Percentiles rank a stretch among this genome's conserved stretches.
Evolutionary conservation across 371 early-diverging fungal species (phyloP).

Genomic region (Fennellomyces sp.): DNA sequence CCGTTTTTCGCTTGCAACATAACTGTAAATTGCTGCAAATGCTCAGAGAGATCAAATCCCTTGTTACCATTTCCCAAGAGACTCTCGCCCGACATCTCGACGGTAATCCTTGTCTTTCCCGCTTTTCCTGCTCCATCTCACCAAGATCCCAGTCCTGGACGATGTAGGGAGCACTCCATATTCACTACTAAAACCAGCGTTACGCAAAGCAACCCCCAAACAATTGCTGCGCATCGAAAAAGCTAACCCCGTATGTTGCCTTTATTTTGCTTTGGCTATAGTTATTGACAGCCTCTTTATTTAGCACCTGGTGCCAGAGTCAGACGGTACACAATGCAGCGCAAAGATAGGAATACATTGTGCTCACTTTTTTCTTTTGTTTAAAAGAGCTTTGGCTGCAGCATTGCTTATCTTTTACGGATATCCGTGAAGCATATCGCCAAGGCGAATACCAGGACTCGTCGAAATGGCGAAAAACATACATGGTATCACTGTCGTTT

Average conservation of each 20-base stretch:
- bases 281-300: too few species aligned
- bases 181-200: constrained; percentile 25
- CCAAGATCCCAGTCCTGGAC: constrained; percentile 20
- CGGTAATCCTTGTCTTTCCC: constrained; percentile 22
- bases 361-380: not conserved
- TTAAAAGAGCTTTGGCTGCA: constrained; percentile 40
- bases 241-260: constrained; percentile 38
- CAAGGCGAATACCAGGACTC: constrained; percentile 30
- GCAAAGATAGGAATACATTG: not conserved
- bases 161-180: constrained; percentile 45
- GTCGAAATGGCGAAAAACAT: constrained; percentile 27
- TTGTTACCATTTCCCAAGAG: constrained; percentile 38
- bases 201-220: constrained; percentile 37
- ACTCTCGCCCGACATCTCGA: constrained; percentile 37
- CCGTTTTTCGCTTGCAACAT: not conserved
- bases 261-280: not conserved
- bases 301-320: constrained; percentile 37
- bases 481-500: not conserved
- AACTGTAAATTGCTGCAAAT: constrained; percentile 9
- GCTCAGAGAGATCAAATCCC: constrained; percentile 39
- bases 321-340: constrained; percentile 28
- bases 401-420: constrained; percentile 33
- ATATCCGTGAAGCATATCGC: constrained; percentile 37
- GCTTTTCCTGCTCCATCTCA: not conserved
- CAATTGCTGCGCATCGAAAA: constrained; percentile 45